Evolutionary conservation across 2,329 filamentous ascomycete species (phyloP).

Genomic region (Ascochyta fabae): DNA sequence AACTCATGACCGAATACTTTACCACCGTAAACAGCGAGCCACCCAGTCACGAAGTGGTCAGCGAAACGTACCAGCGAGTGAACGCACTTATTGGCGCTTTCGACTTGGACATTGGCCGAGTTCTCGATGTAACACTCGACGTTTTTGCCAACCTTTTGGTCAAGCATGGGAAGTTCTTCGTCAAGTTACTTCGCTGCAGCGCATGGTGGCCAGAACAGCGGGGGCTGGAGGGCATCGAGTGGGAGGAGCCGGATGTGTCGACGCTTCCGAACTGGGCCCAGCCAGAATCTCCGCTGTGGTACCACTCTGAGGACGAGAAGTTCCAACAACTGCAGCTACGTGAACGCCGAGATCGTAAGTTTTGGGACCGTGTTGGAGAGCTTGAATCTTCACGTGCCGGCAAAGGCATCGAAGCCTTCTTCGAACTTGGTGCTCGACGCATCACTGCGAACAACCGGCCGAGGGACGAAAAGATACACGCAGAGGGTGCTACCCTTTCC

Average conservation of each 20-base stretch:
- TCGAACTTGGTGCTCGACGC: slow-evolving; percentile 79
- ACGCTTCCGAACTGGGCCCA: slow-evolving; percentile 87
- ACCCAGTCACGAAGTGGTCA: slow-evolving; percentile 76
- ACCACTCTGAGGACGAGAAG: slow-evolving; percentile 72
- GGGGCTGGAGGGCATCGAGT: slow-evolving; percentile 58
- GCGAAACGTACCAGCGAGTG: slow-evolving; percentile 87
- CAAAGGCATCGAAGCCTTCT: slow-evolving; percentile 81
- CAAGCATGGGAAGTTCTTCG: slow-evolving; percentile 91
- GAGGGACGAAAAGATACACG: slow-evolving; percentile 39
- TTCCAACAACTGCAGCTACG: slow-evolving; percentile 63
- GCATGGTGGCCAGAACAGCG: slow-evolving; percentile 92
- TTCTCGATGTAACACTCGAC: slow-evolving; percentile 91
- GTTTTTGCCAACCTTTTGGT: slow-evolving; percentile 93
- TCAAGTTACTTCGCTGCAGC: slow-evolving; percentile 88
- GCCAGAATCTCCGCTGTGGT: slow-evolving; percentile 70
- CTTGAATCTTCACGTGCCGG: slow-evolving; percentile 45
- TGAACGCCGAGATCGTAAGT: slow-evolving; percentile 71
- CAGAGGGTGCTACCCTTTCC: slow-evolving; percentile 24
- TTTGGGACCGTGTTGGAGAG: slow-evolving; percentile 82
- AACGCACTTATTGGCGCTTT: slow-evolving; percentile 97
- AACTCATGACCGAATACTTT: slow-evolving; percentile 94
- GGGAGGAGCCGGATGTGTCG: slow-evolving; percentile 59
- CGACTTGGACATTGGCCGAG: slow-evolving; percentile 92
- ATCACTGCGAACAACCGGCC: slow-evolving; percentile 54
- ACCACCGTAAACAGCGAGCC: slow-evolving; percentile 79